phyloP scores from a whole-genome alignment of 1,284 basidiomycete genomes.

The Apiotrichum laibachii region DNA sequence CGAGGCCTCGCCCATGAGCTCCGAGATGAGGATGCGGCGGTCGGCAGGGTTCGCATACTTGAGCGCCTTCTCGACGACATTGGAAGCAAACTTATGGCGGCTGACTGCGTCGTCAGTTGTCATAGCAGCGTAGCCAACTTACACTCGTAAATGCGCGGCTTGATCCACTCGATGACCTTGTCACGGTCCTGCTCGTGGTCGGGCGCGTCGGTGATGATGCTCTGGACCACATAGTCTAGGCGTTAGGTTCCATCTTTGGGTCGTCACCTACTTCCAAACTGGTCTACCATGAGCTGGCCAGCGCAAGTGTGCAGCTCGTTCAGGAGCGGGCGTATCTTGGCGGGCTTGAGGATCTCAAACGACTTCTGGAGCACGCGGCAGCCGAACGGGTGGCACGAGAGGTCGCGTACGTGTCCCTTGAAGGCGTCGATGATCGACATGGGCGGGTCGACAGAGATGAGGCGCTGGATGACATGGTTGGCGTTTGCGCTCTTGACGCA shows the following conservation, averaged over 20 bases:
- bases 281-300: slow-evolving; percentile 73
- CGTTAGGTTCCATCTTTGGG: slow-evolving; percentile 1
- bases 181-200: slow-evolving; percentile 69
- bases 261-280: slow-evolving; percentile 70
- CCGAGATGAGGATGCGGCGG: slow-evolving; percentile 69
- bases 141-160: slow-evolving; percentile 69
- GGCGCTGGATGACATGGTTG: slow-evolving; percentile 74
- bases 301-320: slow-evolving; percentile 78
- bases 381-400: slow-evolving; percentile 88
- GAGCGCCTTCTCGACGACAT: slow-evolving; percentile 93
- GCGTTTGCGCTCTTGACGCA: slow-evolving; percentile 93
- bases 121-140: slow-evolving; percentile 9
- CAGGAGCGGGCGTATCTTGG: slow-evolving; percentile 68
- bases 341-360: slow-evolving; percentile 76
- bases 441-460: slow-evolving; percentile 75
- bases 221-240: slow-evolving; percentile 91
- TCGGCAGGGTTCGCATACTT: slow-evolving; percentile 63
- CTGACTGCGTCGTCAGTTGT: slow-evolving; percentile 54
- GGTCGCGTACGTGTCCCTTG: slow-evolving; percentile 73
- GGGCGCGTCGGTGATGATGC: slow-evolving; percentile 68
- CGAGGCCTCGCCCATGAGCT: slow-evolving; percentile 56
- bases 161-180: slow-evolving; percentile 68
- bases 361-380: slow-evolving; percentile 93
- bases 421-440: slow-evolving; percentile 75
- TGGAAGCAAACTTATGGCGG: slow-evolving; percentile 93